A percentile compares a stretch with the other conserved stretches of the same genome.
Evolutionary conservation across 2,329 filamentous ascomycete species (phyloP).

Genomic region (Nectriaceae sp.): DNA sequence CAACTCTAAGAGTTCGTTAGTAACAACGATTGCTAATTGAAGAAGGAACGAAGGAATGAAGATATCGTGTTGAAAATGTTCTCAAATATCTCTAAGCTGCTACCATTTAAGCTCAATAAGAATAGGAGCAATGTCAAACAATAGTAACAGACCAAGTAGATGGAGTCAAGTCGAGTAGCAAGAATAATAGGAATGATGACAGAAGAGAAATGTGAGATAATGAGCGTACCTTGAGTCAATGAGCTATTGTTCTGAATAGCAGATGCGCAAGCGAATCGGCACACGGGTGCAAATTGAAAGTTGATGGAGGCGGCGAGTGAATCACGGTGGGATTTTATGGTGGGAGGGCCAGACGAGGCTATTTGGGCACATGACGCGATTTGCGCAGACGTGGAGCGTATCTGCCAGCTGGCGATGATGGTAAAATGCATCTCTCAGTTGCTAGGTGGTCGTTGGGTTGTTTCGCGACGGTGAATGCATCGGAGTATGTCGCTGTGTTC

Average conservation of each 20-base stretch:
- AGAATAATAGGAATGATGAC: neutral
- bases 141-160: neutral
- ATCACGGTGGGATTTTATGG: neutral
- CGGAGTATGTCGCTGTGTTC: too few species aligned
- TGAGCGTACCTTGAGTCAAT: neutral
- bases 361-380: neutral
- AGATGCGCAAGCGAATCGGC: neutral
- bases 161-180: neutral
- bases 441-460: too few species aligned
- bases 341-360: neutral
- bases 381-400: neutral
- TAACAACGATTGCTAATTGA: neutral
- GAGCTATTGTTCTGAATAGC: neutral
- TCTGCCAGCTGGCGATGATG: neutral
- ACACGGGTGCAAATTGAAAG: neutral
- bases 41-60: neutral
- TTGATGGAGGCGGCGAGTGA: neutral
- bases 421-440: too few species aligned
- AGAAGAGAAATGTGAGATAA: neutral
- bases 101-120: neutral
- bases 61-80: neutral
- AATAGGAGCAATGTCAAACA: neutral
- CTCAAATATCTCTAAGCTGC: neutral
- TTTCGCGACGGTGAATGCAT: too few species aligned
- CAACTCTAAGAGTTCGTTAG: neutral